A percentile compares a stretch with the other conserved stretches of the same genome.
Evolutionary conservation across 805 yeast species (phyloP).

Genomic region (Schwanniomyces sp.): DNA sequence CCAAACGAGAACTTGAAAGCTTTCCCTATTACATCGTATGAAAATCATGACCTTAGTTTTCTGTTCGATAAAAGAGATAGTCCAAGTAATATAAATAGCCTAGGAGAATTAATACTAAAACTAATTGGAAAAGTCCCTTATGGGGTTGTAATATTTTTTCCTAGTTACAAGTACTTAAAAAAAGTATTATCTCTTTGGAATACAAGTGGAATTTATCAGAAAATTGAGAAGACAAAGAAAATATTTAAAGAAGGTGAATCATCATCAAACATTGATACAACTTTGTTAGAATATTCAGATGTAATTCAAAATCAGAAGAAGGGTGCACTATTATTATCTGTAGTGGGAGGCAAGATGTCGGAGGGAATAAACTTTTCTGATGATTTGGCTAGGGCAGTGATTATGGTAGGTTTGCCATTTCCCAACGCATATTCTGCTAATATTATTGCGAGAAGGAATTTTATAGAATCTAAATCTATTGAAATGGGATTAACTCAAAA

Average conservation of each 20-base stretch:
- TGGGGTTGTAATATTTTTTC: slow-evolving; percentile 82
- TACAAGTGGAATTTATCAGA: slow-evolving; percentile 22
- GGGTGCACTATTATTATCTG: slow-evolving; percentile 76
- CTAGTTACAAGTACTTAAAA: slow-evolving; percentile 74
- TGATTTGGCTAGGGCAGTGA: slow-evolving; percentile 80
- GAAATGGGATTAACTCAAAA: slow-evolving; percentile 45
- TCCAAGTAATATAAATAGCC: slow-evolving; percentile 38
- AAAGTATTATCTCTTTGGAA: slow-evolving; percentile 58
- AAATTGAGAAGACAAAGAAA: slow-evolving; percentile 40
- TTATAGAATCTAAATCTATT: slow-evolving; percentile 54
- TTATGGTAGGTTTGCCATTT: slow-evolving; percentile 86
- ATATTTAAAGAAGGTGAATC: slow-evolving; percentile 58
- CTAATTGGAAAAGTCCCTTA: slow-evolving; percentile 53
- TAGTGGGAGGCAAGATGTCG: slow-evolving; percentile 89
- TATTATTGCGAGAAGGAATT: slow-evolving; percentile 66
- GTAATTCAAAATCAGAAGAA: slow-evolving; percentile 28
- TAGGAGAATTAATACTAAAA: slow-evolving; percentile 51
- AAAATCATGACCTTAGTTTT: slow-evolving; percentile 50
- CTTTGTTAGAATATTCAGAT: slow-evolving; percentile 52
- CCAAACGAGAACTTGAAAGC: slow-evolving; percentile 69
- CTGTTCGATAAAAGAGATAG: slow-evolving; percentile 65
- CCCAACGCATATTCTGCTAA: slow-evolving; percentile 87
- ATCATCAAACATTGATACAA: slow-evolving; percentile 40
- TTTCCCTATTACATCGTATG: slow-evolving; percentile 41
- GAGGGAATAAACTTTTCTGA: slow-evolving; percentile 94